Conservation (phyloP, 2,329 filamentous ascomycete species). For the Talaromyces sp. region DNA sequence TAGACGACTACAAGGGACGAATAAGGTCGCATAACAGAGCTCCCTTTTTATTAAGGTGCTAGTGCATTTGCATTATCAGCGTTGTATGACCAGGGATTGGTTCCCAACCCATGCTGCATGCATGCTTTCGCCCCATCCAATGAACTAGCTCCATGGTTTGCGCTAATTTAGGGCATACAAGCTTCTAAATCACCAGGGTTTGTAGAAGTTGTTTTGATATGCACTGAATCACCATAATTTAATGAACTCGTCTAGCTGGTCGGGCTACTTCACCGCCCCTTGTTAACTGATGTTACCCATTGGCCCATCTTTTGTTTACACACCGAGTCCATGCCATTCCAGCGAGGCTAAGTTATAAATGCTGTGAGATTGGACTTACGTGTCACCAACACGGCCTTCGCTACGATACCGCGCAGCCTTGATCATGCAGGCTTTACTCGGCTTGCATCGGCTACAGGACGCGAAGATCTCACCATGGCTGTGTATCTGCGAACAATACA, state of each 20-base stretch:
- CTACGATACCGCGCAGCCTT: background rate
- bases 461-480: background rate
- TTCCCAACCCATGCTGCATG: slow-evolving; percentile 13
- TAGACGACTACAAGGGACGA: slow-evolving; percentile 29
- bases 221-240: background rate
- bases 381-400: slow-evolving; percentile 1
- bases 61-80: slow-evolving; percentile 21
- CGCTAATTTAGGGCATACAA: slow-evolving; percentile 5
- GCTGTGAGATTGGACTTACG: background rate
- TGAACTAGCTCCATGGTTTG: slow-evolving; percentile 4
- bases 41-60: slow-evolving; percentile 27
- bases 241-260: background rate
- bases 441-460: slow-evolving; percentile 2
- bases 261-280: slow-evolving; percentile 11
- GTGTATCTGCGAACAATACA: background rate
- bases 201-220: slow-evolving; percentile 6
- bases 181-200: background rate
- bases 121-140: slow-evolving; percentile 18
- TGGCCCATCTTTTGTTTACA: background rate
- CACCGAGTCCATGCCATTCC: background rate
- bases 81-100: slow-evolving; percentile 15
- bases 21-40: slow-evolving; percentile 27
- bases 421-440: background rate
- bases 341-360: background rate
- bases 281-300: background rate